Evolutionary conservation across 129 eudicot species (phyloP).

Genomic region (Lactuca sativa): DNA sequence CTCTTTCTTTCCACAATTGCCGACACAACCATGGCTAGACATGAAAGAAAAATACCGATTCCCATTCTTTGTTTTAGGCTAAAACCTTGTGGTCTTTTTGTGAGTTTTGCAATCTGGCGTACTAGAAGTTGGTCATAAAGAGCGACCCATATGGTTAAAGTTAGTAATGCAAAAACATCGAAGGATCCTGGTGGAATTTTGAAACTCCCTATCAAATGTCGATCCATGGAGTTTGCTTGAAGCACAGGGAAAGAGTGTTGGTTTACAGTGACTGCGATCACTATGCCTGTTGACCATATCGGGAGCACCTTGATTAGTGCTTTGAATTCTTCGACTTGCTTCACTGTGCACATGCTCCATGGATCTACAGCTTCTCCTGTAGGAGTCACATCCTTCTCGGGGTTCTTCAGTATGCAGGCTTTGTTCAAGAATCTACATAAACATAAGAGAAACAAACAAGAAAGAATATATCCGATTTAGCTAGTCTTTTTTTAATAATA

Average conservation of each 20-base stretch:
- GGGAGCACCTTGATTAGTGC: conserved; percentile 69
- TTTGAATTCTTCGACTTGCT: conserved; percentile 75
- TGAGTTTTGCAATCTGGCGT: conserved; percentile 44
- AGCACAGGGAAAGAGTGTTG: conserved; percentile 61
- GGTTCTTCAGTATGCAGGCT: conserved; percentile 58
- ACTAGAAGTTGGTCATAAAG: conserved; percentile 64
- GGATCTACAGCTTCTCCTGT: conserved; percentile 41
- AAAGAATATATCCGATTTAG: neutral
- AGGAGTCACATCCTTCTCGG: conserved; percentile 39
- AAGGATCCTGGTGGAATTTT: conserved; percentile 69
- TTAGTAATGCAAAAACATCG: conserved; percentile 44
- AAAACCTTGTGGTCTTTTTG: conserved; percentile 50
- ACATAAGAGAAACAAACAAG: conserved; percentile 15
- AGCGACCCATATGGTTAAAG: conserved; percentile 65
- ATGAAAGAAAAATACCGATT: conserved; percentile 53
- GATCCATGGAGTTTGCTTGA: conserved; percentile 71
- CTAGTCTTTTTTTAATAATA: neutral
- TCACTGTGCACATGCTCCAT: conserved; percentile 55
- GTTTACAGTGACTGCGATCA: conserved; percentile 50
- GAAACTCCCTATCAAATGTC: conserved; percentile 49
- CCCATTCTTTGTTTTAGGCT: conserved; percentile 67
- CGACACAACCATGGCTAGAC: conserved; percentile 40
- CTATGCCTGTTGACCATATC: conserved; percentile 76
- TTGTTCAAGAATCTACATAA: conserved; percentile 55
- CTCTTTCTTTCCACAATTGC: conserved; percentile 58